Evolutionary conservation across 23 red algal genomes (phyloP).

Genomic region (Chondrus crispus): DNA sequence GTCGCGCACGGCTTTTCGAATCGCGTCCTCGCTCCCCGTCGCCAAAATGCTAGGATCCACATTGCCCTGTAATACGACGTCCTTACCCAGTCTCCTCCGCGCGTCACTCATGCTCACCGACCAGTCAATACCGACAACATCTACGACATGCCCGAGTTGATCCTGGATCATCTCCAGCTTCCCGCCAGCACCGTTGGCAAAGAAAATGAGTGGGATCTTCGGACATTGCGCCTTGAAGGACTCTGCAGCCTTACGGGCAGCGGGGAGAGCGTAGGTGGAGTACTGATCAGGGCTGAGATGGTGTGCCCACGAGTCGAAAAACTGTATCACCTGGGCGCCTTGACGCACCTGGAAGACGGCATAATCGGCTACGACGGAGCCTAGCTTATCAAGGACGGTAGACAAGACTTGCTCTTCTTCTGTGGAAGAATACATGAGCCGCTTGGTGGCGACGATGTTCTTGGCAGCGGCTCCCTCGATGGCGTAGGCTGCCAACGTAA

Average conservation of each 20-base stretch:
- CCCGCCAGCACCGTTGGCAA: conserved; percentile 78
- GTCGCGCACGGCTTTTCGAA: conserved; percentile 46
- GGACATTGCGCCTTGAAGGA: conserved; percentile 35
- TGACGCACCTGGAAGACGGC: conserved; percentile 63
- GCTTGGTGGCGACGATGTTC: conserved; percentile 65
- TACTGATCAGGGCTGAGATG: conserved; percentile 83
- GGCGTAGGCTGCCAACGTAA: conserved; percentile 85
- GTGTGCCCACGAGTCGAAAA: conserved; percentile 97
- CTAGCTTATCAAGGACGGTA: conserved; percentile 49
- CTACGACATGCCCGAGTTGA: conserved; percentile 28
- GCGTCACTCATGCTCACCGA: conserved; percentile 58
- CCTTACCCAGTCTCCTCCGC: conserved; percentile 27
- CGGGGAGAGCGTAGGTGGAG: conserved; percentile 51
- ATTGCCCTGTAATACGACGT: conserved; percentile 81
- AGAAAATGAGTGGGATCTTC: conserved; percentile 69
- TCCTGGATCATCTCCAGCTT: conserved; percentile 45
- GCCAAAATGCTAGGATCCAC: conserved; percentile 72
- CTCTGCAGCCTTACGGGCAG: neutral
- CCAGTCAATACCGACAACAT: conserved; percentile 83
- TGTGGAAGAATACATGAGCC: conserved; percentile 60
- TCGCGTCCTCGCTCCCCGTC: conserved; percentile 14
- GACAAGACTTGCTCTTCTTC: neutral
- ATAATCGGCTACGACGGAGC: conserved; percentile 56
- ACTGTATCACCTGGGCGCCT: conserved; percentile 83
- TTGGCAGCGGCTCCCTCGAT: conserved; percentile 72